A percentile compares a stretch with the other conserved stretches of the same genome.
These are phyloP conservation scores for Elasticomyces elasticus DNA, from an alignment of 495 filamentous ascomycete genomes.

Conservation along the genomic window DNA sequence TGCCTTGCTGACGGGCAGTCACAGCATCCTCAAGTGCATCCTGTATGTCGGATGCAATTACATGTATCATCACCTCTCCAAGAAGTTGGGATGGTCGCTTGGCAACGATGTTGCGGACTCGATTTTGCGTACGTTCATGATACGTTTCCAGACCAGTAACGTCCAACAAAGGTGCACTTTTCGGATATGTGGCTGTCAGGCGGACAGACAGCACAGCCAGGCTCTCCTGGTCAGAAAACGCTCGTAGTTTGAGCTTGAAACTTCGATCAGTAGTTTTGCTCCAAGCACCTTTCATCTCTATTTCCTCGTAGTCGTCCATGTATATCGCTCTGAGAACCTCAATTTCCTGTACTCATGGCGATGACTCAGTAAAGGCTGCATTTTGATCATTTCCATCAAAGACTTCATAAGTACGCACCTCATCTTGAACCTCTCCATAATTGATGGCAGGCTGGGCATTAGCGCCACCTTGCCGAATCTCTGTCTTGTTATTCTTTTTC, in stretches of 20 bases:
- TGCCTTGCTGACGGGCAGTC: conserved; percentile 55
- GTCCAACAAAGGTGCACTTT: conserved; percentile 63
- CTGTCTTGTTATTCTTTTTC: conserved; percentile 19
- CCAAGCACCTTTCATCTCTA: conserved; percentile 71
- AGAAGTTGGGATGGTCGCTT: conserved; percentile 61
- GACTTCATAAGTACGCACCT: conserved; percentile 30
- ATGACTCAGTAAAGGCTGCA: too few species aligned
- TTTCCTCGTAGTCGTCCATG: conserved; percentile 75
- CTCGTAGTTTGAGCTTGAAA: conserved; percentile 69
- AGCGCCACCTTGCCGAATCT: not conserved
- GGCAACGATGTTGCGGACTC: conserved; percentile 59
- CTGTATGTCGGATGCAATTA: conserved; percentile 69
- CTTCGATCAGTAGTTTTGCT: conserved; percentile 69
- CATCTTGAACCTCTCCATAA: conserved; percentile 73
- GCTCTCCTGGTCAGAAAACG: conserved; percentile 57
- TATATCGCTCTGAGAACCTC: conserved; percentile 85
- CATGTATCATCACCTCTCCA: conserved; percentile 81
- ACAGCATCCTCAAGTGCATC: conserved; percentile 85
- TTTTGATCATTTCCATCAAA: too few species aligned
- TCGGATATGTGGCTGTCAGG: conserved; percentile 87
- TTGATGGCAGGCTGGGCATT: conserved; percentile 29
- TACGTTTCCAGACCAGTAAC: conserved; percentile 54
- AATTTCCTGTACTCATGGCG: conserved; percentile 57
- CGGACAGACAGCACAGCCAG: conserved; percentile 56
- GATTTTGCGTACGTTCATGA: conserved; percentile 52